phyloP scores from a whole-genome alignment of 495 filamentous ascomycete genomes.

The Neurospora sp. region DNA sequence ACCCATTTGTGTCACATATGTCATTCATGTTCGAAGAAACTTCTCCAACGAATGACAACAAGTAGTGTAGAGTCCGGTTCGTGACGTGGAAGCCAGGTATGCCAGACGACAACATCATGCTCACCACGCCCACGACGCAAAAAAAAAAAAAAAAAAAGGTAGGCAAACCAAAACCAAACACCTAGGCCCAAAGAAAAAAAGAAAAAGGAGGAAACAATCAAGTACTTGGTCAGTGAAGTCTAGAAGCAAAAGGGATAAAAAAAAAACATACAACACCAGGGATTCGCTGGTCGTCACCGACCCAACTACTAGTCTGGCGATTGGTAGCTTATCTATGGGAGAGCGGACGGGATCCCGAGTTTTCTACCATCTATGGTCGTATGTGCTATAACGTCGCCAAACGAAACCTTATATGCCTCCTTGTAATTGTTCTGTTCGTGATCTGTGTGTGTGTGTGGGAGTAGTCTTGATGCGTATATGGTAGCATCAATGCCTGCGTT shows the following conservation, averaged over 20 bases:
- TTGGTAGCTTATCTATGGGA: conserved; percentile 27
- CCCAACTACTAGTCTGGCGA: conserved; percentile 29
- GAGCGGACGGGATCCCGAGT: conserved; percentile 45
- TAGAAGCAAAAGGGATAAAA: background rate
- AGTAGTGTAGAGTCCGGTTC: too few species aligned
- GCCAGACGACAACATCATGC: too few species aligned
- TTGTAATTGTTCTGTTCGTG: background rate
- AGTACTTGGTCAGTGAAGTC: background rate
- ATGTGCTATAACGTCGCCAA: conserved; percentile 12
- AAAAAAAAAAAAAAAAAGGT: too few species aligned
- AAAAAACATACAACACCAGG: conserved; percentile 31
- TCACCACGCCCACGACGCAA: too few species aligned
- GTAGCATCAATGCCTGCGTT: background rate
- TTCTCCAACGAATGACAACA: too few species aligned
- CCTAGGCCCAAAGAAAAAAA: background rate
- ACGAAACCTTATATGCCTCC: background rate
- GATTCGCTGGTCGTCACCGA: conserved; percentile 40
- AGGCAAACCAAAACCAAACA: too few species aligned
- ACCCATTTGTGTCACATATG: too few species aligned
- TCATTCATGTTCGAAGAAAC: too few species aligned
- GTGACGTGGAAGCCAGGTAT: too few species aligned
- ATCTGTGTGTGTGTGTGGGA: background rate
- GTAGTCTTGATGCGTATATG: background rate
- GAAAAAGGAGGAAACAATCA: background rate
- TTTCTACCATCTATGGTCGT: conserved; percentile 36